phyloP scores from a whole-genome alignment of 345 rosid species.

The Lepidium sativum region DNA sequence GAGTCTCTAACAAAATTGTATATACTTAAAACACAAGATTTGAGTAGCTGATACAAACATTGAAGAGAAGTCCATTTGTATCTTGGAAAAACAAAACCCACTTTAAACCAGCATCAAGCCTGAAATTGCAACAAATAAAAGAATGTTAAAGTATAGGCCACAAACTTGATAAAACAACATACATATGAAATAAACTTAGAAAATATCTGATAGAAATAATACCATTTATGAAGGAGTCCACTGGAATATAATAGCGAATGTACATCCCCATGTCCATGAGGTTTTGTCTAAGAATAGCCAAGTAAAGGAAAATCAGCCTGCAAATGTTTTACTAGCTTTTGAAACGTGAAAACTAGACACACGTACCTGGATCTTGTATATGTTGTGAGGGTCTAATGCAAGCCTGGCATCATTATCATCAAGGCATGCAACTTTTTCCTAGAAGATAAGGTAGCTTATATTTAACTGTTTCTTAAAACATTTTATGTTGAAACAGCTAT shows the following conservation, averaged over 20 bases:
- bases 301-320: background rate
- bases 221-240: slow-evolving; percentile 75
- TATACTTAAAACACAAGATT: background rate
- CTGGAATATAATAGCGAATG: slow-evolving; percentile 87
- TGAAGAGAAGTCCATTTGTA: slow-evolving; percentile 94
- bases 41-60: slow-evolving; percentile 38
- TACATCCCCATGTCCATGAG: slow-evolving; percentile 99
- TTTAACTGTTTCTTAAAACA: background rate
- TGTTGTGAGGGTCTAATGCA: slow-evolving; percentile 74
- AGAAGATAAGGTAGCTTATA: background rate
- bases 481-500: background rate
- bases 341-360: background rate
- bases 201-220: background rate
- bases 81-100: slow-evolving; percentile 99
- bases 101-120: slow-evolving; percentile 65
- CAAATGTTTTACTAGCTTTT: background rate
- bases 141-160: background rate
- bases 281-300: slow-evolving; percentile 63
- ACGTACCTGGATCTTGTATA: slow-evolving; percentile 78
- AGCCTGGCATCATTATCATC: slow-evolving; percentile 89
- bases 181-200: background rate
- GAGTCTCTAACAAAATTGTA: background rate
- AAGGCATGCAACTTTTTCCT: slow-evolving; percentile 99
- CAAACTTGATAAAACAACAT: background rate
- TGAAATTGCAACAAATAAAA: slow-evolving; percentile 23